Conservation (phyloP, 176 grass and related monocot genomes). For the Chloris gayana region DNA sequence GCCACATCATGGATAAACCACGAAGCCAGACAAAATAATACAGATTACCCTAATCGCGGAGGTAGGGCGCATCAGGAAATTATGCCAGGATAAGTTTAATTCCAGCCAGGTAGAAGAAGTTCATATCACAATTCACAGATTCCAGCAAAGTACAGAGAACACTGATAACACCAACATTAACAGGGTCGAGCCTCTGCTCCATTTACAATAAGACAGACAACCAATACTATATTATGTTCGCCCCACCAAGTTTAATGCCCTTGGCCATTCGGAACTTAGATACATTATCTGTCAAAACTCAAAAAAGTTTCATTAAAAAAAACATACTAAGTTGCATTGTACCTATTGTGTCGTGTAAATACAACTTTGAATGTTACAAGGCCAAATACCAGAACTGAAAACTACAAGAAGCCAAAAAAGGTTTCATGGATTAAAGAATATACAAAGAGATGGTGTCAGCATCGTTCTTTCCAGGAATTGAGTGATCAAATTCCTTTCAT, state of each 20-base stretch:
- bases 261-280: neutral
- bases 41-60: too few species aligned
- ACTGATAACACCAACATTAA: neutral
- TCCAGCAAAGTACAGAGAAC: neutral
- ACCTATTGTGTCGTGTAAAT: neutral
- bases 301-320: neutral
- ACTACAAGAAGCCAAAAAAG: conserved; percentile 39
- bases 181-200: neutral
- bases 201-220: neutral
- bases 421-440: conserved; percentile 36
- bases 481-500: neutral
- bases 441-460: conserved; percentile 52
- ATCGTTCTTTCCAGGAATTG: conserved; percentile 15
- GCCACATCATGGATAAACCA: neutral
- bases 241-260: neutral
- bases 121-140: neutral
- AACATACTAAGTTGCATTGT: too few species aligned
- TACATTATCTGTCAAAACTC: neutral
- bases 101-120: neutral
- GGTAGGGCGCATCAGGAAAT: too few species aligned
- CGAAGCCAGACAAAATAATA: neutral
- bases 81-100: neutral
- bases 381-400: conserved; percentile 23
- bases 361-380: neutral
- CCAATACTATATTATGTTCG: neutral